Evolutionary conservation across 176 grass and related monocot species (phyloP), one percentile per base, ranked within the genome.

Genomic region (Cenchrus fungigraminus): DNA sequence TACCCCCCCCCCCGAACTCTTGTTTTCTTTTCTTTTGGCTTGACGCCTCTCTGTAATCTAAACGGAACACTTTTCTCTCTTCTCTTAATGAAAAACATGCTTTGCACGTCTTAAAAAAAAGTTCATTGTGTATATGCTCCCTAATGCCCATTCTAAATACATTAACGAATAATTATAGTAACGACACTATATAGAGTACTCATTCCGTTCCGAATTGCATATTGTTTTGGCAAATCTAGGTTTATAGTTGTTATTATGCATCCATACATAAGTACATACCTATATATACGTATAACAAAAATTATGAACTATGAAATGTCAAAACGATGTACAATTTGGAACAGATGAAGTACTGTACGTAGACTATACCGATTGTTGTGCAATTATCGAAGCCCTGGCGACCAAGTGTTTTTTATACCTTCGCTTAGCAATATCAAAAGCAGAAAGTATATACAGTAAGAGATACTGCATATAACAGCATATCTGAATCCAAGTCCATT

Each of bases 311-410:
- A 25, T 25, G 25, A 25, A 25, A 25, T 25, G 25, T 25, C 25
- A 25, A 25, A 25, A 25, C 25, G 25, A 25, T 25, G 25, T 25
- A 25, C 25, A 25, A 25, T 25, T 25, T 25, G 25, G 25, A 40
- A 40, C 37, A 4, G 3, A 40, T 2, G 37, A 40, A 40, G 37
- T 68, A 25, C 8, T 68, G 1, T 25, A 25, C 25, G 25, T 63
- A 73, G 19, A 13, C n/a, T 72, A 78, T 11, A 63, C 69, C 0
- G 7, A 45, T 5, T 62, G 34, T 25, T 62, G 34, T 25, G 51
- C 74, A 71, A 85, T 78, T 78, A 78, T 78, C 32, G 43, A 84
- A 56, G 28, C 51, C 42, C 61, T 50, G 55, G 71, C 71, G 71
- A 77, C 43, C 62, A 51, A 10, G 55, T 69, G 65, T 63, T 59